Conservation (phyloP, 2,329 filamentous ascomycete species). For the Microdochium bolleyi region DNA sequence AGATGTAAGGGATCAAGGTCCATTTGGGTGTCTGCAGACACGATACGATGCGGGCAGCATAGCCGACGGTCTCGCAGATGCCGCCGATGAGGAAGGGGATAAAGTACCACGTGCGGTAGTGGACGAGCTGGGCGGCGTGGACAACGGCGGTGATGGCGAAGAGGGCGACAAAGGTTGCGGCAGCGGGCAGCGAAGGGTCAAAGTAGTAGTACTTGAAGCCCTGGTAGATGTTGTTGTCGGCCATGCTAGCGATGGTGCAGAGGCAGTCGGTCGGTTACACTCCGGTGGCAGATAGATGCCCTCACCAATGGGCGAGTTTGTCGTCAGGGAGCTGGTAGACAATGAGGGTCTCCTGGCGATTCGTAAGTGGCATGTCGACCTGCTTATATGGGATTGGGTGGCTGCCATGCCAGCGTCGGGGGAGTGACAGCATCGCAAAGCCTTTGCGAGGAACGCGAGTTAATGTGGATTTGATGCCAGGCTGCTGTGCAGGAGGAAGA, state of each 20-base stretch:
- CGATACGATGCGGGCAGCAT: conserved; percentile 4
- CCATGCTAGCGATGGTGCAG: neutral
- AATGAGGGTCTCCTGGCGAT: too few relatives aligned
- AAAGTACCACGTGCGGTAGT: conserved; percentile 40
- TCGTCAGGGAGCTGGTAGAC: too few relatives aligned
- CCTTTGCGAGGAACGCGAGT: neutral
- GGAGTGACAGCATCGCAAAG: neutral
- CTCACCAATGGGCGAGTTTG: too few relatives aligned
- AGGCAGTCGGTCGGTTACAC: too few relatives aligned
- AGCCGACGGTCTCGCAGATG: conserved; percentile 27
- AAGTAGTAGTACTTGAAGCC: conserved; percentile 31
- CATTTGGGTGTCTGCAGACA: conserved; percentile 10
- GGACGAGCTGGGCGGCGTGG: conserved; percentile 30
- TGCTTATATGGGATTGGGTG: neutral
- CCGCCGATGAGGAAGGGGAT: conserved; percentile 45
- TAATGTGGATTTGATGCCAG: neutral
- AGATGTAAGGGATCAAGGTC: conserved; percentile 18
- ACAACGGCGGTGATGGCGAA: conserved; percentile 29
- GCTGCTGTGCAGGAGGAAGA: neutral
- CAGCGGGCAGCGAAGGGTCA: conserved; percentile 33
- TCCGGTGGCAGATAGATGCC: too few relatives aligned
- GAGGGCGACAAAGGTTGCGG: conserved; percentile 30
- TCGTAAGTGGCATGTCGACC: too few relatives aligned
- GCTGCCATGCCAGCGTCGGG: neutral
- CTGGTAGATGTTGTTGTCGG: neutral